A percentile compares a stretch with the other conserved stretches of the same genome.
phyloP scores from a whole-genome alignment of 139 green algal species.

The Coelastrella sp. region DNA sequence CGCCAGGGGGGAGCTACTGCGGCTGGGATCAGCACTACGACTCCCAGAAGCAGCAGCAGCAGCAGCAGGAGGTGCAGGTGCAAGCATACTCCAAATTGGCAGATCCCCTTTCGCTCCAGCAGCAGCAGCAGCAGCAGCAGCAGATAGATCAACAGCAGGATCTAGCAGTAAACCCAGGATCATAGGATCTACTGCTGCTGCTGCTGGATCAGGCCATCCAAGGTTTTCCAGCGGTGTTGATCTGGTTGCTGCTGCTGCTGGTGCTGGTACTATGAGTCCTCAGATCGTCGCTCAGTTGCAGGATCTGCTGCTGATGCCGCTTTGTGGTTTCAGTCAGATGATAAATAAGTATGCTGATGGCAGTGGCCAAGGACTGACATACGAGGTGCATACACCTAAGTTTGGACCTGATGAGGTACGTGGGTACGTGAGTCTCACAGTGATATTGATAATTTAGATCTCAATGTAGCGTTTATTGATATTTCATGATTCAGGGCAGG shows the following conservation, averaged over 20 bases:
- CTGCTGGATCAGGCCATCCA: background rate
- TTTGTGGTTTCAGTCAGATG: conserved; percentile 20
- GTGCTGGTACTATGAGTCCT: background rate
- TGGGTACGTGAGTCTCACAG: too few relatives aligned
- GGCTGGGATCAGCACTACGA: conserved; percentile 50
- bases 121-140: conserved; percentile 22
- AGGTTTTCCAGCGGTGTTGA: conserved; percentile 11
- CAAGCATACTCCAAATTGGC: conserved; percentile 2
- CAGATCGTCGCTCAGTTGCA: conserved; percentile 12
- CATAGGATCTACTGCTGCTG: background rate
- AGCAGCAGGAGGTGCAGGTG: conserved; percentile 5
- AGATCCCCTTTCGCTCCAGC: background rate
- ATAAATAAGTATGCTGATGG: conserved; percentile 36
- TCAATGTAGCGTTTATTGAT: too few relatives aligned
- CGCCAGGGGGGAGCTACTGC: conserved; percentile 63
- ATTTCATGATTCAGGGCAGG: too few relatives aligned
- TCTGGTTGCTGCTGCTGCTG: conserved; percentile 9
- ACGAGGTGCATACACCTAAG: conserved; percentile 30
- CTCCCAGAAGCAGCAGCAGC: conserved; percentile 28
- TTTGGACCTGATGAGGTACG: background rate
- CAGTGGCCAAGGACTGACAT: background rate
- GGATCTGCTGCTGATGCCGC: conserved; percentile 23
- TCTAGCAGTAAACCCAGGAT: background rate
- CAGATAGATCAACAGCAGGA: background rate
- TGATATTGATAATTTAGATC: too few relatives aligned